Conservation (phyloP, 2,329 filamentous ascomycete genomes). For the Fusarium sp. region DNA sequence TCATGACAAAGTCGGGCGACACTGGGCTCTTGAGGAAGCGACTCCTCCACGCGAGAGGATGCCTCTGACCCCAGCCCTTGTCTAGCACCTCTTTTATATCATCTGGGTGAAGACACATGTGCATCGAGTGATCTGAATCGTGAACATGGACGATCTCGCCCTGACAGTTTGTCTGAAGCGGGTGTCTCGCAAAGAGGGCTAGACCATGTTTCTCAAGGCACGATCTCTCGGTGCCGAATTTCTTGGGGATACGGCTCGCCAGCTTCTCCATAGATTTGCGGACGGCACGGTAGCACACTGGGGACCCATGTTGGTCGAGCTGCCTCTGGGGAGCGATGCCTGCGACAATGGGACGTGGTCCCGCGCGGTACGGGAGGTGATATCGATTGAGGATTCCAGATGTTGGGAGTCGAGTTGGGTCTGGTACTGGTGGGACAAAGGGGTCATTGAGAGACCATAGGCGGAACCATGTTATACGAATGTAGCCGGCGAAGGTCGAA, state of each 20-base stretch:
- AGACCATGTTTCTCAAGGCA: conserved; percentile 87
- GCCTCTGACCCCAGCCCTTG: conserved; percentile 82
- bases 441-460: conserved; percentile 79
- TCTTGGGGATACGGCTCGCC: conserved; percentile 56
- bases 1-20: conserved; percentile 80
- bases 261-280: conserved; percentile 65
- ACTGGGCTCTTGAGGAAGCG: conserved; percentile 74
- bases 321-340: conserved; percentile 88
- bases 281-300: conserved; percentile 66
- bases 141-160: conserved; percentile 89
- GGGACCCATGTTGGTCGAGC: conserved; percentile 72
- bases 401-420: conserved; percentile 63
- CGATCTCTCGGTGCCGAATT: conserved; percentile 72
- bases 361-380: conserved; percentile 70
- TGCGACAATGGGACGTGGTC: conserved; percentile 73
- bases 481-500: conserved; percentile 77
- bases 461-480: conserved; percentile 78
- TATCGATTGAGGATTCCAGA: conserved; percentile 67
- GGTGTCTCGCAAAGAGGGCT: conserved; percentile 76
- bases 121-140: conserved; percentile 79
- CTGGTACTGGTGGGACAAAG: conserved; percentile 67
- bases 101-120: conserved; percentile 82
- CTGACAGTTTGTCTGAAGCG: conserved; percentile 76
- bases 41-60: conserved; percentile 74
- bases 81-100: conserved; percentile 79